Conservation (phyloP, 2,329 filamentous ascomycete species). For the Alternaria longipes region DNA sequence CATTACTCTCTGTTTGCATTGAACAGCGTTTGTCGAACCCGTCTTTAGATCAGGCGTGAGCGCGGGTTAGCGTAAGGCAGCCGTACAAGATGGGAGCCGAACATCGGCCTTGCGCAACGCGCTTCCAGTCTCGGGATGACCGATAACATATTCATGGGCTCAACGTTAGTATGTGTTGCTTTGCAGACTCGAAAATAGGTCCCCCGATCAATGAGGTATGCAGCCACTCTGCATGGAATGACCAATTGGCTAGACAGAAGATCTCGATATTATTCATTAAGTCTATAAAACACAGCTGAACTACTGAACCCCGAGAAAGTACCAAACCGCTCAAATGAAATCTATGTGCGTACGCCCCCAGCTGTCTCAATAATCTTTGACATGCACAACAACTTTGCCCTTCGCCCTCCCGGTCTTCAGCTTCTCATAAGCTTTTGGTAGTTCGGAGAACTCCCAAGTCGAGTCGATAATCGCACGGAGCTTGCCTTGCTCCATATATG, state of each 20-base stretch:
- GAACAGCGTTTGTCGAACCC: too few relatives aligned
- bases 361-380: slow-evolving; percentile 1
- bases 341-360: background rate
- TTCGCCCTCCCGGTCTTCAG: slow-evolving; percentile 62
- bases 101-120: too few relatives aligned
- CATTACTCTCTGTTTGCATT: background rate
- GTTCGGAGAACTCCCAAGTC: slow-evolving; percentile 63
- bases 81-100: too few relatives aligned
- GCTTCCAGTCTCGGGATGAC: too few relatives aligned
- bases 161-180: background rate
- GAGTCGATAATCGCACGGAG: slow-evolving; percentile 65
- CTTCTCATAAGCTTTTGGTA: slow-evolving; percentile 63
- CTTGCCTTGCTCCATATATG: slow-evolving; percentile 66
- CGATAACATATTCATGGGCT: background rate
- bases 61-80: too few relatives aligned
- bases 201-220: background rate
- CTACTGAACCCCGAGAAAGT: background rate
- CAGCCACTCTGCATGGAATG: too few relatives aligned
- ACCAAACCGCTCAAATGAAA: background rate
- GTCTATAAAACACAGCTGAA: background rate
- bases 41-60: background rate
- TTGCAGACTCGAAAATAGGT: too few relatives aligned
- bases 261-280: background rate
- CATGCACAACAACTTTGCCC: slow-evolving; percentile 64
- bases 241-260: background rate